Percentiles rank a stretch among this genome's conserved stretches.
Conservation (phyloP, 2,329 filamentous ascomycete species). For the Fonsecaea monophora region DNA sequence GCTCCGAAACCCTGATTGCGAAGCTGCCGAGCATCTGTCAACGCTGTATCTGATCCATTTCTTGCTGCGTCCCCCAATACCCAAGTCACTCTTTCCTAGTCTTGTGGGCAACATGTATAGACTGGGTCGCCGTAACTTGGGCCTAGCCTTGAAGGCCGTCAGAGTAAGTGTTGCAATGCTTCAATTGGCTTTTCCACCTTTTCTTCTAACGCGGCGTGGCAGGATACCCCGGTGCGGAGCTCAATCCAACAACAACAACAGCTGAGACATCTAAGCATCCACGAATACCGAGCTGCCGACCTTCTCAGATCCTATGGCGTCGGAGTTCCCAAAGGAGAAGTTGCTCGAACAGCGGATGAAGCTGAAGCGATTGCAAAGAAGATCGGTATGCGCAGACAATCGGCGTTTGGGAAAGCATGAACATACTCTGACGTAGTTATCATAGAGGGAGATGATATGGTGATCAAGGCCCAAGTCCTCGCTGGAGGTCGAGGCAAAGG, state of each 20-base stretch:
- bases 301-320: conserved; percentile 94
- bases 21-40: conserved; percentile 18
- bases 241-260: conserved; percentile 84
- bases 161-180: conserved; percentile 27
- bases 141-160: conserved; percentile 35
- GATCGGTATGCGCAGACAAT: conserved; percentile 66
- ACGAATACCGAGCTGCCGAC: conserved; percentile 96
- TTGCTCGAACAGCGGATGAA: conserved; percentile 82
- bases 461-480: conserved; percentile 99
- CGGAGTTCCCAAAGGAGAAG: conserved; percentile 86
- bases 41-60: conserved; percentile 15
- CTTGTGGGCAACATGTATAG: conserved; percentile 39
- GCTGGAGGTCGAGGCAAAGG: conserved; percentile 98
- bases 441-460: conserved; percentile 83
- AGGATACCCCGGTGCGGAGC: conserved; percentile 64
- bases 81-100: conserved; percentile 16
- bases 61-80: conserved; percentile 21
- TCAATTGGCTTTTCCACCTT: background rate
- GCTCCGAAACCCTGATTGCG: conserved; percentile 11
- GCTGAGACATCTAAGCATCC: conserved; percentile 88
- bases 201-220: conserved; percentile 16
- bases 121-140: conserved; percentile 40
- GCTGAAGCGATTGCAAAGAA: conserved; percentile 89
- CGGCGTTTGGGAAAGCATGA: background rate
- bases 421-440: conserved; percentile 2